Evolutionary conservation across 768 basidiomycete species (phyloP).

Genomic region (Phanerodontia chrysosporium): DNA sequence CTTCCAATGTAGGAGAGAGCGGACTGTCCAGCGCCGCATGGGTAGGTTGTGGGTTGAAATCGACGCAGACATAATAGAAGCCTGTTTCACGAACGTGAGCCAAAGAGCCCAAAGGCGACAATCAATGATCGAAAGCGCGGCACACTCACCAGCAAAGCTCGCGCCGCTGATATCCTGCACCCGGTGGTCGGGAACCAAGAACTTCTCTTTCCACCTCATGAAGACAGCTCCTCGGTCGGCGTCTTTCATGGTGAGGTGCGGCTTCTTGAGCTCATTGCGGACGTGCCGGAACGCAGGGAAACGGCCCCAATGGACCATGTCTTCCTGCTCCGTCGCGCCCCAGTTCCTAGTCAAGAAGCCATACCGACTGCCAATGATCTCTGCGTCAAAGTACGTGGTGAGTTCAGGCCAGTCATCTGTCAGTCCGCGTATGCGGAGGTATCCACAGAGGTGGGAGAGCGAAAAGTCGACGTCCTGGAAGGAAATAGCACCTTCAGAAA

Average conservation of each 20-base stretch:
- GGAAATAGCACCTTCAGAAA: slow-evolving; percentile 8
- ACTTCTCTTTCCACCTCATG: slow-evolving; percentile 96
- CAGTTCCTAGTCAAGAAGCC: slow-evolving; percentile 89
- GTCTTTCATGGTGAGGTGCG: slow-evolving; percentile 75
- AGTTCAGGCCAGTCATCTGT: slow-evolving; percentile 95
- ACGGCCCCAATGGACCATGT: slow-evolving; percentile 90
- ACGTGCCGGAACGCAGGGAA: slow-evolving; percentile 89
- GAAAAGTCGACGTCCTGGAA: slow-evolving; percentile 84
- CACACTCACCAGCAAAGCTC: slow-evolving; percentile 78
- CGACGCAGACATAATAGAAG: slow-evolving; percentile 94
- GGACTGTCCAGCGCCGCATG: slow-evolving; percentile 14
- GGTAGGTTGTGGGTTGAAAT: slow-evolving; percentile 67
- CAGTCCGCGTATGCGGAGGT: slow-evolving; percentile 87
- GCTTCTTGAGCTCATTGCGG: slow-evolving; percentile 72
- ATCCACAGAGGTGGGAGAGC: slow-evolving; percentile 83
- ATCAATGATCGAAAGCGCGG: neutral
- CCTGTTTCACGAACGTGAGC: too few species aligned
- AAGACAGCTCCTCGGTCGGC: slow-evolving; percentile 73
- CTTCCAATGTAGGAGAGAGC: slow-evolving; percentile 16
- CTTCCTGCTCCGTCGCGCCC: slow-evolving; percentile 89
- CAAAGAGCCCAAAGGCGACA: neutral
- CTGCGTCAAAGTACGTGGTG: slow-evolving; percentile 95
- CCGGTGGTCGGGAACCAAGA: slow-evolving; percentile 91
- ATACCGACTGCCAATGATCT: slow-evolving; percentile 87
- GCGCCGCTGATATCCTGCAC: slow-evolving; percentile 94